These are phyloP conservation scores for Pythium insidiosum DNA, from an alignment of 352 stramenopile genomes.

Conservation along the genomic window DNA sequence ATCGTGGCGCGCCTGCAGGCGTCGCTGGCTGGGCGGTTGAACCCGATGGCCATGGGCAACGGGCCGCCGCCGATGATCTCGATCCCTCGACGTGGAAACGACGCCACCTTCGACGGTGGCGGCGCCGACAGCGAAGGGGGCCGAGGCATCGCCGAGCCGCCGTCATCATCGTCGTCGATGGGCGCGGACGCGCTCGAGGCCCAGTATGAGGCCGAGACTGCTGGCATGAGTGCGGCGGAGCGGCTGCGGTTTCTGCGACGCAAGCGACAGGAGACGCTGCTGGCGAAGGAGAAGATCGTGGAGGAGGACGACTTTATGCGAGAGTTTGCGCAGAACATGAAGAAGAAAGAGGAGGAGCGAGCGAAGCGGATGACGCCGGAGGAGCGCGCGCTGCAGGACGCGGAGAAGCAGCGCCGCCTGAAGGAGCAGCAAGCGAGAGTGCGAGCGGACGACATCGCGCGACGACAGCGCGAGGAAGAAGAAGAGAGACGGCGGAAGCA, in stretches of 20 bases:
- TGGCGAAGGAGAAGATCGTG: constrained; percentile 35
- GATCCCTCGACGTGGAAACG: constrained; percentile 5
- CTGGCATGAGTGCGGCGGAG: constrained; percentile 50
- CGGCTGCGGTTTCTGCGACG: constrained; percentile 50
- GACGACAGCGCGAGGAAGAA: background rate
- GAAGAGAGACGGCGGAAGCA: background rate
- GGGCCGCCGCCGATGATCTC: constrained; percentile 12
- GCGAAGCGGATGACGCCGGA: constrained; percentile 9
- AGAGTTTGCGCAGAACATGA: constrained; percentile 60
- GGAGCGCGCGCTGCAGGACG: constrained; percentile 1
- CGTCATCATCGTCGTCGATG: constrained; percentile 8
- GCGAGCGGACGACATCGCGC: constrained; percentile 2
- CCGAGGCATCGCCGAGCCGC: constrained; percentile 2
- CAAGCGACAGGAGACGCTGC: constrained; percentile 51
- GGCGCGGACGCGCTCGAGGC: constrained; percentile 20
- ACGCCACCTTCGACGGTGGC: background rate
- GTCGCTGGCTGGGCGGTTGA: constrained; percentile 31
- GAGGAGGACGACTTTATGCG: constrained; percentile 55
- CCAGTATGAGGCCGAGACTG: constrained; percentile 50
- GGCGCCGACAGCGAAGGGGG: background rate
- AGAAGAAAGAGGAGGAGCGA: constrained; percentile 40
- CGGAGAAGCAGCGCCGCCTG: background rate
- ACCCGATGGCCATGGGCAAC: constrained; percentile 5
- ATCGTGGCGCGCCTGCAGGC: constrained; percentile 47
- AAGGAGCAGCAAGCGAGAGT: too few species aligned